These are phyloP conservation scores for Leptographium wingfieldii DNA, from an alignment of 2,329 filamentous ascomycete genomes.

Conservation along the genomic window DNA sequence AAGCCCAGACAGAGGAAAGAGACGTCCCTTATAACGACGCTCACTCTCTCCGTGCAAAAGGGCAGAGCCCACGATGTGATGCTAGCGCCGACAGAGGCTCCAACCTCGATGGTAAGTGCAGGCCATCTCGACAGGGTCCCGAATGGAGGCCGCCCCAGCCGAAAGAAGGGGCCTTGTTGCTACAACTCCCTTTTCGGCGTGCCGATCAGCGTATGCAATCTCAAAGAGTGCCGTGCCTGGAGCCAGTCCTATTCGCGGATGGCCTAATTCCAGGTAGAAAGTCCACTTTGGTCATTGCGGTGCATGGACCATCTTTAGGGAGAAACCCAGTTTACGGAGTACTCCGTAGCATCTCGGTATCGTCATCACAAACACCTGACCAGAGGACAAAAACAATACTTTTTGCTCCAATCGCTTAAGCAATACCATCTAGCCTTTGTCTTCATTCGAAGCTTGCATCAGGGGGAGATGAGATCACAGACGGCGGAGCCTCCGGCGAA, in stretches of 20 bases:
- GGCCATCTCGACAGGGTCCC: not conserved
- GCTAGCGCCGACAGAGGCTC: not conserved
- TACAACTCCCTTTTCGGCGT: not conserved
- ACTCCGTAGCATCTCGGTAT: no score
- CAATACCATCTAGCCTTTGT: not conserved
- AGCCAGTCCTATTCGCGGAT: not conserved
- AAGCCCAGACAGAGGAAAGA: not conserved
- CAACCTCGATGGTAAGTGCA: not conserved
- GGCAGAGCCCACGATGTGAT: not conserved
- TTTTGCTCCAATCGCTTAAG: not conserved
- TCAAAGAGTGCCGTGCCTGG: not conserved
- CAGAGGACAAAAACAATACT: no score
- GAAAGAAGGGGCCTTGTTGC: not conserved
- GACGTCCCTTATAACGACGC: not conserved
- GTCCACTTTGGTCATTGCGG: not conserved
- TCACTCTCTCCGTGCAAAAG: no score
- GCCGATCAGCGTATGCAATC: not conserved
- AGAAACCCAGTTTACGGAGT: no score
- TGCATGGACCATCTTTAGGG: not conserved
- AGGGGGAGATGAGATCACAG: not conserved
- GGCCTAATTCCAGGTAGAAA: not conserved
- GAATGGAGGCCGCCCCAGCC: not conserved
- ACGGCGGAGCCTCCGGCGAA: no score
- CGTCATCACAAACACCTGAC: no score
- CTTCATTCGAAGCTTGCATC: not conserved